Evolutionary conservation across 768 basidiomycete species (phyloP), one percentile per base, ranked within the genome.

Genomic region (Boletus pseudo-olivaceus): DNA sequence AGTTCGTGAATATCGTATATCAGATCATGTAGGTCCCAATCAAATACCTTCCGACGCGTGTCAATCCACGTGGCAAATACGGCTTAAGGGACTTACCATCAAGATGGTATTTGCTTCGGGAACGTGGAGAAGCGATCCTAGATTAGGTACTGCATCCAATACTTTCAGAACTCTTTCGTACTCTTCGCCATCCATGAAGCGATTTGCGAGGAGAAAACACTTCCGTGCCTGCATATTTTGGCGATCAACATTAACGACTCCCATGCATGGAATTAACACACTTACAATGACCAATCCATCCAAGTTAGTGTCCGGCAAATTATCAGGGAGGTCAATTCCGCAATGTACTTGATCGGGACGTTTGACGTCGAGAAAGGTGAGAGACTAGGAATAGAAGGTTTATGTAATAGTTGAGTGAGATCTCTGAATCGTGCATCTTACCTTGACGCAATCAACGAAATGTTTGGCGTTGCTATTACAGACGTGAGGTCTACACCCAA

Each of bases 391-490:
- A 12, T 0, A 10, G 12, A 11, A 1, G 9, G 7, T 9, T 59
- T 29, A 4, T 23, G 23, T 23, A 37, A 7, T 7, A 37, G 20
- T 11, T 23, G 38, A 39, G 30, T 11, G 23, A 23, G 2, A 17
- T 12, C 11, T 4, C 14, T 30, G 20, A 14, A 19, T 32, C 12
- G 27, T 42, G 1, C 5, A 14, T 17, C 12, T 35, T 53, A 62
- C 61, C 56, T 58, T 52, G 29, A 53, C 7, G 15, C 29, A 57
- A 29, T 55, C 35, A 15, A 54, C 23, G 10, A 61, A 61, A 15
- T 7, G 4, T 23, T 19, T 44, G 26, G 15, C 27, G n/a, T 51
- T 27, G 5, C 3, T 35, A 9, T 26, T 9, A 20, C 30, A 37
- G 29, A 10, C 8, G 17, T 15, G 3, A 11, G 20, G 14, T 26